Evolutionary conservation across 78 protist species (phyloP), one percentile per base, ranked within the genome.

Genomic region (Dictyostelium citrinum): DNA sequence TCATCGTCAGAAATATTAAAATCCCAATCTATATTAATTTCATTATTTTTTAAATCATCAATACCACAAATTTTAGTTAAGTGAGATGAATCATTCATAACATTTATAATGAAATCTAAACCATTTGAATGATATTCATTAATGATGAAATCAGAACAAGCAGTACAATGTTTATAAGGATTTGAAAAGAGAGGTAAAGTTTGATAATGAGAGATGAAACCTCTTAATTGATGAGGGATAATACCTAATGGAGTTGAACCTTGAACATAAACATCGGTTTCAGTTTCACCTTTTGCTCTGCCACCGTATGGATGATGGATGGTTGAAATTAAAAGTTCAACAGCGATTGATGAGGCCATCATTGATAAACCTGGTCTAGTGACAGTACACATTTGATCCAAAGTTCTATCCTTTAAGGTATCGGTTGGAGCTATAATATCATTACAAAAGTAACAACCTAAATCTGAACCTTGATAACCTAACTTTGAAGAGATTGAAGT

Each of bases 371-470:
- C 99, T 0, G 99, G 99, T 14, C 99, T 96, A 1, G 99, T 91
- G 16, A 99, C 99, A 2, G 99, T 99, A 93, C 99, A 99, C 79
- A 98, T 99, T 97, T 98, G 99, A 95, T 99, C 99, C 31, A 99
- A 96, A 17, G 99, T 98, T 82, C 99, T 96, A 75, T 97, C 98
- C n/a, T 90, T 51, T 20, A 95, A 8, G 37, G 97, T 90, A 79
- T 99, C 96, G 16, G 91, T 43, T 6, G 99, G 99, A 0, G 99
- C 99, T 37, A 98, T 97, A 29, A 99, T 98, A 67, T 99, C 99
- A 51, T 95, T 96, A 93, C 99, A 99, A 92, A 97, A 99, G 83
- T 99, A 99, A 95, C 99, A 99, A 22, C 99, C 99, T 12, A 95
- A 12, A 43, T 79, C 93, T 29, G 55, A 75, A 61, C 90, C 74